Base-by-base conservation (phyloP, 2,329 filamentous ascomycete genomes). In the Scorias spongiosa region DNA sequence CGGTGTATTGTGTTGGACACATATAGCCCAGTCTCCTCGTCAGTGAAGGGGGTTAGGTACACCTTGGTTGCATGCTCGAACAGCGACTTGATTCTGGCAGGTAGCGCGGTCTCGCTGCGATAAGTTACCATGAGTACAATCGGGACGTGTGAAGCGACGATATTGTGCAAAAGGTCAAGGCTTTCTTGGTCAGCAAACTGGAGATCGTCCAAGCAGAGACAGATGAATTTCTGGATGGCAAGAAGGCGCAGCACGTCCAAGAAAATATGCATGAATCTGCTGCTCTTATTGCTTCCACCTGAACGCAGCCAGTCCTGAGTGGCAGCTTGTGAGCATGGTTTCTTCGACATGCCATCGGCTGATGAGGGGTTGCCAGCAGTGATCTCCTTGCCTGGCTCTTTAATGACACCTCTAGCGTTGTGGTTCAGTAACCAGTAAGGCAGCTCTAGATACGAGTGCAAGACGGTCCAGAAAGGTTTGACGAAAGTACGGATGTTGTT, bases 131-230 rank as follows among this genome's bases (percentile, higher is more conserved):
- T 78, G 28, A 93, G 70, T 15, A 89, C 78, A 66, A 94, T 81
- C 15, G 83, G 85, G 48, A 95, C 76, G 50, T 81, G 81, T 1
- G 81, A 78, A 42, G 73, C 71, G 44, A 93, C 77, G 42, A 95
- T 86, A 54, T 87, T 81, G 12, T 80, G 75, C 34, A 95, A 80
- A 42, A 95, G 68, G 46, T 93, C 85, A 40, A 91, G 66, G 11
- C 83, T 91, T 60, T 95, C 89, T 20, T 82, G 76, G 57, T 95
- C 89, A 6, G 87, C 86, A 60, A 86, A 91, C 54, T 95, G 87
- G 29, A 95, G 66, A 61, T 95, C 89, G 56, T 95, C 89, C 26
- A 95, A 65, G 53, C 80, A 87, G 53, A 94, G 80, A 56, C 85
- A 93, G 43, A 94, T 87, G 54, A 94, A 79, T 54, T 88, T 91